A percentile compares a stretch with the other conserved stretches of the same genome.
These are phyloP conservation scores for Ophiostoma ips DNA, from an alignment of 2,329 filamentous ascomycete genomes.

Conservation along the genomic window DNA sequence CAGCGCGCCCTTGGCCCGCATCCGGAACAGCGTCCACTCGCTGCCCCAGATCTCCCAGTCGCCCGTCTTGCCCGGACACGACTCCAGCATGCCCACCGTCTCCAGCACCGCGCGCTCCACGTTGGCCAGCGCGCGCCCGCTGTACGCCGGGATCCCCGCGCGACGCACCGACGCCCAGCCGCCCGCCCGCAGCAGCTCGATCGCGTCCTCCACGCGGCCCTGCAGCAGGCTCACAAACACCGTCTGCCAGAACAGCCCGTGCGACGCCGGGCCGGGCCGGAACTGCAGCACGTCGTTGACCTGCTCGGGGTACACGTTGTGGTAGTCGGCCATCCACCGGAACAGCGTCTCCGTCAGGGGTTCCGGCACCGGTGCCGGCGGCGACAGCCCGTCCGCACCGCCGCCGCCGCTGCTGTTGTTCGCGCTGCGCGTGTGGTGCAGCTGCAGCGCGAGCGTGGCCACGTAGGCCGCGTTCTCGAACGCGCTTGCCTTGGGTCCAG, in stretches of 20 bases:
- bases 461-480: constrained; percentile 68
- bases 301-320: constrained; percentile 58
- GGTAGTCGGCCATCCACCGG: constrained; percentile 66
- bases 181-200: constrained; percentile 56
- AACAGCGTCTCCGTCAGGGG: constrained; percentile 67
- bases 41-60: constrained; percentile 75
- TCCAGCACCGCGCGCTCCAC: constrained; percentile 58
- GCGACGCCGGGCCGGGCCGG: constrained; percentile 60
- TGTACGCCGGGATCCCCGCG: constrained; percentile 54
- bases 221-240: constrained; percentile 62
- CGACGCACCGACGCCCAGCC: constrained; percentile 67
- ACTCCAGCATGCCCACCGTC: constrained; percentile 54
- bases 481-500: constrained; percentile 43
- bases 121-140: constrained; percentile 61
- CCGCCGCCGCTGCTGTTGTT: constrained; percentile 19
- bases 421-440: constrained; percentile 53
- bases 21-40: constrained; percentile 75
- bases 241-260: constrained; percentile 72
- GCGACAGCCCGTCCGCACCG: constrained; percentile 20
- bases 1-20: constrained; percentile 54
- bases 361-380: constrained; percentile 7
- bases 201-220: constrained; percentile 54
- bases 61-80: constrained; percentile 53
- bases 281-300: constrained; percentile 48
- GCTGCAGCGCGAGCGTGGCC: constrained; percentile 61